These are phyloP conservation scores for Sporothrix variecibatus DNA, from an alignment of 2,329 filamentous ascomycete genomes.

Conservation along the genomic window DNA sequence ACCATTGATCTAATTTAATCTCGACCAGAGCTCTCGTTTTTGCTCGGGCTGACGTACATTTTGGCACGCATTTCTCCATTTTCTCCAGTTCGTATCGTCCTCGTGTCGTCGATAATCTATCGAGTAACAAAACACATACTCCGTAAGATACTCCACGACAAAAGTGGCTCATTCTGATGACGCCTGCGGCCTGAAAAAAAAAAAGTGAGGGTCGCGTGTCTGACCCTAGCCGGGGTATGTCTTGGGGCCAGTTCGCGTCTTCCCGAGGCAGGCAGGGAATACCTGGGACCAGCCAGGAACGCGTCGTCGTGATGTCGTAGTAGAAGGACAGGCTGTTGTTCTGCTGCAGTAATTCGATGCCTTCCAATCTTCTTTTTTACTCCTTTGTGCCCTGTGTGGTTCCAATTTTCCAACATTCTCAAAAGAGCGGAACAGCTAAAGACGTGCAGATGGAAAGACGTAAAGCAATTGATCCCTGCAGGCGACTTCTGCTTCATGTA, in stretches of 20 bases:
- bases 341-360: background rate
- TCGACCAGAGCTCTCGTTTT: background rate
- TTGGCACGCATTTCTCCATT: background rate
- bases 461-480: background rate
- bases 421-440: background rate
- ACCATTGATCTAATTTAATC: background rate
- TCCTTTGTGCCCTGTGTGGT: background rate
- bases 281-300: background rate
- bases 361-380: background rate
- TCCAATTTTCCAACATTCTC: background rate
- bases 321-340: background rate
- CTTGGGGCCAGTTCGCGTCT: conserved; percentile 15
- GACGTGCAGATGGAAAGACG: background rate
- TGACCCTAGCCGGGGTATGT: background rate
- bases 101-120: background rate
- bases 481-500: background rate
- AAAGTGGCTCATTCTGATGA: conserved; percentile 3
- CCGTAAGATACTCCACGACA: background rate
- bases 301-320: background rate
- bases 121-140: background rate
- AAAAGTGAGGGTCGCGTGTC: conserved; percentile 9
- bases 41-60: background rate
- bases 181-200: background rate
- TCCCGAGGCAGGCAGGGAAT: conserved; percentile 14
- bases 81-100: background rate